Conservation (phyloP, 2,329 filamentous ascomycete genomes). For the Immersiporthe knoxdaviesiana region DNA sequence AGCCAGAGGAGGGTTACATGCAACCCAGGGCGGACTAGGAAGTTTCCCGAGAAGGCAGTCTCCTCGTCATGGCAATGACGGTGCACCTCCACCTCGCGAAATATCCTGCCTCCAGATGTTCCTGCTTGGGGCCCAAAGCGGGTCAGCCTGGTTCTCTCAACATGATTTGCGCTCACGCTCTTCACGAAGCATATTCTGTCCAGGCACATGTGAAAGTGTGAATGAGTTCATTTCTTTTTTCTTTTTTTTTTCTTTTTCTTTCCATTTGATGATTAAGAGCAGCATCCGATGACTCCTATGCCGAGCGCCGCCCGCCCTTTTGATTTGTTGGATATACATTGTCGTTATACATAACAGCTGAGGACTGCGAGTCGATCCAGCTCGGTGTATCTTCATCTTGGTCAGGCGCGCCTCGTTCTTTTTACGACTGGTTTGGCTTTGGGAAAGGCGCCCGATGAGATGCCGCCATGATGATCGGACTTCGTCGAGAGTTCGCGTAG, state of each 20-base stretch:
- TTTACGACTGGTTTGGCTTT: slow-evolving; percentile 27
- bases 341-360: not conserved
- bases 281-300: not conserved
- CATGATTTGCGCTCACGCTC: not conserved
- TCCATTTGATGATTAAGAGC: not conserved
- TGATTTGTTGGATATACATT: slow-evolving; percentile 10
- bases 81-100: not conserved
- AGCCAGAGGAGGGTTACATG: not conserved
- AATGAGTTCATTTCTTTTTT: not conserved
- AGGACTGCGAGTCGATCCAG: slow-evolving; percentile 1
- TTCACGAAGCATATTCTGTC: not conserved
- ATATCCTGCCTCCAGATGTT: not conserved
- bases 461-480: slow-evolving; percentile 68
- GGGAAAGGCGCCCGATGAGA: slow-evolving; percentile 42
- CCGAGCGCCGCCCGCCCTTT: slow-evolving; percentile 6
- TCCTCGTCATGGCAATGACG: not conserved
- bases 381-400: slow-evolving; percentile 8
- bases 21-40: not conserved
- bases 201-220: not conserved
- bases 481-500: slow-evolving; percentile 73
- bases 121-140: not conserved
- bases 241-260: no score
- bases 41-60: not conserved
- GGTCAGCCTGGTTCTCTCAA: not conserved
- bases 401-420: not conserved